Conservation (phyloP, 192 early-diverging fungal species). For the Coemansia aciculifera region DNA sequence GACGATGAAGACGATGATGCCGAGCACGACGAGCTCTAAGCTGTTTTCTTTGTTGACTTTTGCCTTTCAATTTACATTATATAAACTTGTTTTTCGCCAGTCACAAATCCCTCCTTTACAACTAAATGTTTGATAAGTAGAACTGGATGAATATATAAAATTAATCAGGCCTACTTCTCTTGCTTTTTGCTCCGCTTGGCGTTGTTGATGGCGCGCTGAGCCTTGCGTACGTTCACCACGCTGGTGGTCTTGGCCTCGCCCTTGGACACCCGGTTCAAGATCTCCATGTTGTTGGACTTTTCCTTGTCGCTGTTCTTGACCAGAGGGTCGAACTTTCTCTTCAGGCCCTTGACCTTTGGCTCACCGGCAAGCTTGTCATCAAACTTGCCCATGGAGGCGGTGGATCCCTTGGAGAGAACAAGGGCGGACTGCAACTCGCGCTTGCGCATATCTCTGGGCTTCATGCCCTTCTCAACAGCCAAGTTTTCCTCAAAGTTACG, state of each 20-base stretch:
- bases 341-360: constrained; percentile 78
- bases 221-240: constrained; percentile 54
- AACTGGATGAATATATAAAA: background rate
- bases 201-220: constrained; percentile 51
- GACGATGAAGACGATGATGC: constrained; percentile 46
- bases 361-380: constrained; percentile 81
- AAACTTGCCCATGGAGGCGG: constrained; percentile 92
- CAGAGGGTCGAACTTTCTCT: constrained; percentile 69
- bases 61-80: background rate
- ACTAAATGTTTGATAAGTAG: no score
- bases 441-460: constrained; percentile 65
- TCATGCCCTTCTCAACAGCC: constrained; percentile 57
- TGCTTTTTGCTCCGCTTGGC: constrained; percentile 38
- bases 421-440: constrained; percentile 71
- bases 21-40: constrained; percentile 58
- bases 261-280: constrained; percentile 68
- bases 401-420: constrained; percentile 75
- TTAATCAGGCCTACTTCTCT: background rate
- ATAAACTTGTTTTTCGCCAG: background rate
- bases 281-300: constrained; percentile 68
- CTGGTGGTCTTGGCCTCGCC: constrained; percentile 32
- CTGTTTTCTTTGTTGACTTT: background rate
- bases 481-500: constrained; percentile 84
- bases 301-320: constrained; percentile 64
- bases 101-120: background rate